These are phyloP conservation scores for Byssoonygena ceratinophila DNA, from an alignment of 2,329 filamentous ascomycete species.

Conservation along the genomic window DNA sequence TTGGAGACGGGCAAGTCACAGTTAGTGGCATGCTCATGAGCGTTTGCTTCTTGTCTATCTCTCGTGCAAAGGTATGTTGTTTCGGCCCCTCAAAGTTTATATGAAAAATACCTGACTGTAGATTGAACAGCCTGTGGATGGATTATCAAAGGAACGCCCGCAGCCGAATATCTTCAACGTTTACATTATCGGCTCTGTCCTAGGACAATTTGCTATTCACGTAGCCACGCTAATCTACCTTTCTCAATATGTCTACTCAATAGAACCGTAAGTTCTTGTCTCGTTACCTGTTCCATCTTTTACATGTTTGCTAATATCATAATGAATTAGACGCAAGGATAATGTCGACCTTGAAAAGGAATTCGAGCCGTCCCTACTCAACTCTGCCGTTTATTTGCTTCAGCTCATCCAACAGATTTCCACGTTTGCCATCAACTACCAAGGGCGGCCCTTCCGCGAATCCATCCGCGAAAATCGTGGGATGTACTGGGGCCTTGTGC, in stretches of 20 bases:
- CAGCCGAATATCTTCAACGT: constrained; percentile 99
- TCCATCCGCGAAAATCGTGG: constrained; percentile 88
- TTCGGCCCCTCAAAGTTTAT: constrained; percentile 13
- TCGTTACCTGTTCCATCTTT: neutral
- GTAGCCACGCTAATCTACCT: constrained; percentile 92
- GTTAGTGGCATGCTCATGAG: constrained; percentile 99
- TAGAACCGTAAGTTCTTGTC: constrained; percentile 61
- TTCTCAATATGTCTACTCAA: constrained; percentile 71
- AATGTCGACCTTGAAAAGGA: constrained; percentile 87
- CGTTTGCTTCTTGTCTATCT: constrained; percentile 97
- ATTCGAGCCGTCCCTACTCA: constrained; percentile 84
- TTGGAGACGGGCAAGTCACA: constrained; percentile 94
- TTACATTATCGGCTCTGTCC: constrained; percentile 95
- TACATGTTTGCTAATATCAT: neutral
- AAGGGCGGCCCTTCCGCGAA: constrained; percentile 94
- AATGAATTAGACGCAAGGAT: constrained; percentile 38
- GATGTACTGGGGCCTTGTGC: constrained; percentile 95
- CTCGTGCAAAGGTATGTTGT: constrained; percentile 63
- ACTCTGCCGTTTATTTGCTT: constrained; percentile 91
- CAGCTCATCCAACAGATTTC: constrained; percentile 98
- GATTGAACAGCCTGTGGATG: constrained; percentile 62
- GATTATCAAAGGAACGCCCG: constrained; percentile 88
- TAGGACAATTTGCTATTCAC: constrained; percentile 94
- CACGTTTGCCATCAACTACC: constrained; percentile 98
- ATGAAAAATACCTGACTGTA: constrained; percentile 9